These are phyloP conservation scores for Lodderomyces pseudojiufengensis DNA, from an alignment of 1,139 yeast species.

Conservation along the genomic window DNA sequence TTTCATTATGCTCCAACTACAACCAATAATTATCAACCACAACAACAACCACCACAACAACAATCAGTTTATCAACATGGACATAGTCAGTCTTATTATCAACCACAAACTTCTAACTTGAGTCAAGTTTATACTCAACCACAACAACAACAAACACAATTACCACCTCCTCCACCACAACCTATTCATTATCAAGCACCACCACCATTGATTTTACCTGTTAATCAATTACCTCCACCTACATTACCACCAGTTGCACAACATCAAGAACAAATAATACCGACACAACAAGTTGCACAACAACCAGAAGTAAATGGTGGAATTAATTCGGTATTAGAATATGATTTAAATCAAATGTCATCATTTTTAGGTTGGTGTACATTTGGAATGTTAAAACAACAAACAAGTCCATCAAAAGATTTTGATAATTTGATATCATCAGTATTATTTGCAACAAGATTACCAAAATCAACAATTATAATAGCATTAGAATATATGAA, in stretches of 20 bases:
- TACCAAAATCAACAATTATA: slow-evolving; percentile 77
- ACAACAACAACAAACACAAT: background rate
- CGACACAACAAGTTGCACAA: background rate
- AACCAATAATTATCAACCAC: slow-evolving; percentile 12
- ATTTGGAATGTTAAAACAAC: slow-evolving; percentile 54
- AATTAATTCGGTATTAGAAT: slow-evolving; percentile 72
- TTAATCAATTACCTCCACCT: background rate
- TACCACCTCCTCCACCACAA: too few relatives aligned
- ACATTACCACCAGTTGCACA: slow-evolving; percentile 12
- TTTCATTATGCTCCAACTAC: slow-evolving; percentile 17
- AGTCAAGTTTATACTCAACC: background rate
- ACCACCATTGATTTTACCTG: too few relatives aligned
- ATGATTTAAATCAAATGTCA: slow-evolving; percentile 73
- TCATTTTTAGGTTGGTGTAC: slow-evolving; percentile 68
- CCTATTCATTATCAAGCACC: too few relatives aligned
- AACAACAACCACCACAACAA: slow-evolving; percentile 13
- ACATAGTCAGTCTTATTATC: slow-evolving; percentile 5
- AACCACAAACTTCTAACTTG: slow-evolving; percentile 6
- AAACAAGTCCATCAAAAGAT: slow-evolving; percentile 47
- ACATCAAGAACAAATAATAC: slow-evolving; percentile 11
- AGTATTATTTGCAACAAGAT: slow-evolving; percentile 83
- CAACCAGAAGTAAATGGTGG: slow-evolving; percentile 56
- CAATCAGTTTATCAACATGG: slow-evolving; percentile 14
- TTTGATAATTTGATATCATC: slow-evolving; percentile 61
- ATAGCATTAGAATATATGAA: slow-evolving; percentile 74